Percentiles rank a stretch among this genome's conserved stretches.
Evolutionary conservation across 805 yeast species (phyloP).

Genomic region (Kuraishia hungarica): DNA sequence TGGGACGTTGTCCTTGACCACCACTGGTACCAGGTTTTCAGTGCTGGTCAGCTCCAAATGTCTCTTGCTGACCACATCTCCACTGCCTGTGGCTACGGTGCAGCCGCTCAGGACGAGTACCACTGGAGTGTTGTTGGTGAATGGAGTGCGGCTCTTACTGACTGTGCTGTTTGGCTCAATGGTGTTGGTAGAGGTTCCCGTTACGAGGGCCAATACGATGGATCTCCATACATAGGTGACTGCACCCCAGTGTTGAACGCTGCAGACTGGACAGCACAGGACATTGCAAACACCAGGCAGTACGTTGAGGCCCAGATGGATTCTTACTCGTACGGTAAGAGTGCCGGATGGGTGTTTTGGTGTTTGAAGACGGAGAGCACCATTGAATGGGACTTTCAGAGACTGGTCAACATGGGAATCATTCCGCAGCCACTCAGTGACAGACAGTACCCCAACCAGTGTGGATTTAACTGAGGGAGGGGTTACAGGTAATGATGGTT

Average conservation of each 20-base stretch:
- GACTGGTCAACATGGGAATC: conserved; percentile 37
- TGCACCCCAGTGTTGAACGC: conserved; percentile 33
- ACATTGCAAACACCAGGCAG: conserved; percentile 37
- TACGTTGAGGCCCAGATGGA: conserved; percentile 56
- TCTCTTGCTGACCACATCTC: conserved; percentile 53
- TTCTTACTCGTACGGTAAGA: conserved; percentile 30
- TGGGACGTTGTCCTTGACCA: conserved; percentile 78
- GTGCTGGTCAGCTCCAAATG: conserved; percentile 46
- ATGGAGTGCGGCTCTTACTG: conserved; percentile 66
- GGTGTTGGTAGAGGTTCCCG: conserved; percentile 65
- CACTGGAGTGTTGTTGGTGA: conserved; percentile 57
- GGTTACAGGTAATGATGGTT: too few species aligned
- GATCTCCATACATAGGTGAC: conserved; percentile 29
- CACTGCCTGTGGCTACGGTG: conserved; percentile 43
- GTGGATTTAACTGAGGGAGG: conserved; percentile 20
- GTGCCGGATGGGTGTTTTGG: conserved; percentile 65
- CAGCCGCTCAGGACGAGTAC: conserved; percentile 26
- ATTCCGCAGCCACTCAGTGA: conserved; percentile 59
- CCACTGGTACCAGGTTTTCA: conserved; percentile 88
- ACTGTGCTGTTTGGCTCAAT: conserved; percentile 62
- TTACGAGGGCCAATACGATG: conserved; percentile 41
- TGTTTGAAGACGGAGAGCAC: conserved; percentile 60
- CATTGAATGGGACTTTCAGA: conserved; percentile 57
- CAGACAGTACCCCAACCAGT: conserved; percentile 66
- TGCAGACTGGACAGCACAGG: conserved; percentile 32